Percentiles rank a stretch among this genome's conserved stretches.
These are phyloP conservation scores for Globisporangium heterothallicum DNA, from an alignment of 352 stramenopile species.

Conservation along the genomic window DNA sequence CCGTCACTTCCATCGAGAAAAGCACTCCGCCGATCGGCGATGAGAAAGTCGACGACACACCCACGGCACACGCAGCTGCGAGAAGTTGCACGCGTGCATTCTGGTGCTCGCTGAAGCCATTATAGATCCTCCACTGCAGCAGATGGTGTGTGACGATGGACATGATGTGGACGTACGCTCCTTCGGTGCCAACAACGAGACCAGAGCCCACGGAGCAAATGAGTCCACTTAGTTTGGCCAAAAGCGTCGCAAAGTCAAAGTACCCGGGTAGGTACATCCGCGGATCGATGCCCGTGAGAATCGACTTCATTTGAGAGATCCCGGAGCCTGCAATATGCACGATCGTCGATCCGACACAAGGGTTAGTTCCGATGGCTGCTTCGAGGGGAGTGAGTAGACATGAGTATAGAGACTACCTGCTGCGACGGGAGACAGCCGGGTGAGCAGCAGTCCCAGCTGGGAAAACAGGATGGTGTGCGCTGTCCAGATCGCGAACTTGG, in stretches of 20 bases:
- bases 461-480: slow-evolving; percentile 71
- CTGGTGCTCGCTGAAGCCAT: slow-evolving; percentile 61
- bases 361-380: no score
- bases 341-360: no score
- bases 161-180: slow-evolving; percentile 97
- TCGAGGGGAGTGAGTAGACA: no score
- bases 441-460: slow-evolving; percentile 60
- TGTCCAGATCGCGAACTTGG: slow-evolving; percentile 54
- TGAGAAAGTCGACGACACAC: slow-evolving; percentile 91
- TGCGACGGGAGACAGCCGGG: slow-evolving; percentile 61
- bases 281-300: slow-evolving; percentile 80
- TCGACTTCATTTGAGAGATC: slow-evolving; percentile 87
- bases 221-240: slow-evolving; percentile 91
- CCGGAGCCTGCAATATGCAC: slow-evolving; percentile 68
- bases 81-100: slow-evolving; percentile 87
- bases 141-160: slow-evolving; percentile 90
- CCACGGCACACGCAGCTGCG: slow-evolving; percentile 87
- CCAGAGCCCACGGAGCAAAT: slow-evolving; percentile 91
- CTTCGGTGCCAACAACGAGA: slow-evolving; percentile 96
- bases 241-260: slow-evolving; percentile 77
- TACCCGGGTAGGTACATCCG: slow-evolving; percentile 79
- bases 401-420: slow-evolving; percentile 31
- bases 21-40: slow-evolving; percentile 92
- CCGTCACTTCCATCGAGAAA: slow-evolving; percentile 93
- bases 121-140: slow-evolving; percentile 74